Base-by-base conservation (phyloP, 371 early-diverging fungal species). In the Lichtheimia corymbifera region DNA sequence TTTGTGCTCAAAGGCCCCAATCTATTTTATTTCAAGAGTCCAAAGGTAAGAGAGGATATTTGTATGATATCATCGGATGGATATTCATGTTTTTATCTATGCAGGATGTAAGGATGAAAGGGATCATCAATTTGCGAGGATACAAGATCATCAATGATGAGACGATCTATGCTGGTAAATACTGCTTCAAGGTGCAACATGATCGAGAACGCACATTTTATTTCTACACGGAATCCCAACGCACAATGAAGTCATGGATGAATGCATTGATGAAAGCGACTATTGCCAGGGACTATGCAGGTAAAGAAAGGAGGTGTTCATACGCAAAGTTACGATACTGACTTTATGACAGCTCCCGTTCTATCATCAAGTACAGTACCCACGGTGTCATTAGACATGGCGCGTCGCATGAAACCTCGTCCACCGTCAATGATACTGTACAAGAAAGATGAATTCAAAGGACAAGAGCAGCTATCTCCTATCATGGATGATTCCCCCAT, bases 221-320 rank as follows among this genome's bases (percentile, higher is more conserved):
- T 58, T 89, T 91, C 61, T 87, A 82, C 61, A 79, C 84, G 1
- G 89, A 89, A 17, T 81, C 78, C 17, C 82, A 82, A 53, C 63
- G 66, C 2, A 70, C 65, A 15, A 81, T 84, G 77, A 82, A 77
- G 55, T 82, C 72, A 2, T 91, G 89, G 89, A 70, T 88, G 44
- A 87, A 86, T 53, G 82, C 85, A 1, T 53, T 91, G 60, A 89
- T 88, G 84, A 91, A 91, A 65, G 85, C 88, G 5, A 88, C 91
- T 0, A 91, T 91, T 61, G 76, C 81, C 4, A 70, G 88, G 9
- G 85, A 88, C 59, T 71, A 67, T 55, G 70, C 57, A 45, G 76
- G 82, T 82, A 76, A 53, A 35, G 11, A n/a, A n/a, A 47, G 49
- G n/a, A 3, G 49, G 7, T 20, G 0, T n/a, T 47, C 0, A n/a